Percentiles rank a stretch among this genome's conserved stretches.
Evolutionary conservation across 768 basidiomycete genomes (phyloP).

Genomic region (Panaeolus cyanescens): DNA sequence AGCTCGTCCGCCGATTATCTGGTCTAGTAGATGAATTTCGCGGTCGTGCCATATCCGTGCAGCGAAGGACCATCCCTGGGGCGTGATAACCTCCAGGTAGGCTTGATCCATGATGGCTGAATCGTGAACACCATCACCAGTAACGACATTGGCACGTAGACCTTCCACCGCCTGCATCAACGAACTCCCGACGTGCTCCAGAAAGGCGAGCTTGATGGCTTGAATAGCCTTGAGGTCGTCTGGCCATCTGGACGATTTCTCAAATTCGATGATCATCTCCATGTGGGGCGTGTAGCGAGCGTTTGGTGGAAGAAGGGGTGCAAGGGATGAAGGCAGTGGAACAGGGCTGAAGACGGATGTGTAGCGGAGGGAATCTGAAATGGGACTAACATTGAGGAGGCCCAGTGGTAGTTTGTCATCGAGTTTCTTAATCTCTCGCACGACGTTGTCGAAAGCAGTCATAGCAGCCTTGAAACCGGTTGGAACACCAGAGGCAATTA

Average conservation of each 20-base stretch:
- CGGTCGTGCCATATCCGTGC: conserved; percentile 86
- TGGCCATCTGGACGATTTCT: conserved; percentile 92
- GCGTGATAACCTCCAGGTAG: conserved; percentile 74
- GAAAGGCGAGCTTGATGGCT: conserved; percentile 91
- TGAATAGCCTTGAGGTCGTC: conserved; percentile 92
- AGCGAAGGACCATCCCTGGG: conserved; percentile 86
- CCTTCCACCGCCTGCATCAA: conserved; percentile 57
- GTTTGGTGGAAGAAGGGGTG: conserved; percentile 52
- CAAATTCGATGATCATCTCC: conserved; percentile 83
- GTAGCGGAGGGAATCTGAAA: conserved; percentile 77
- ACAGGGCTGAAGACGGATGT: conserved; percentile 83
- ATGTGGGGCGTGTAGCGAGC: conserved; percentile 72
- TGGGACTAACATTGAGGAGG: conserved; percentile 73
- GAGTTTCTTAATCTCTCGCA: conserved; percentile 72
- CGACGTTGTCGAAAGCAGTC: conserved; percentile 77
- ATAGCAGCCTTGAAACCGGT: conserved; percentile 76
- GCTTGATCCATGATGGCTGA: conserved; percentile 70
- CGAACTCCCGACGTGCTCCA: conserved; percentile 74
- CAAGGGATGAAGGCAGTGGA: conserved; percentile 58
- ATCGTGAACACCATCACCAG: conserved; percentile 46
- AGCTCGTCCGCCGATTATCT: conserved; percentile 52
- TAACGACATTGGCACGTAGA: conserved; percentile 58
- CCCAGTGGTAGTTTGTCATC: conserved; percentile 76
- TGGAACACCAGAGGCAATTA: conserved; percentile 37
- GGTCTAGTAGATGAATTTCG: conserved; percentile 77